A percentile compares a stretch with the other conserved stretches of the same genome.
phyloP scores from a whole-genome alignment of 371 early-diverging fungal genomes.

The Lichtheimia corymbifera region DNA sequence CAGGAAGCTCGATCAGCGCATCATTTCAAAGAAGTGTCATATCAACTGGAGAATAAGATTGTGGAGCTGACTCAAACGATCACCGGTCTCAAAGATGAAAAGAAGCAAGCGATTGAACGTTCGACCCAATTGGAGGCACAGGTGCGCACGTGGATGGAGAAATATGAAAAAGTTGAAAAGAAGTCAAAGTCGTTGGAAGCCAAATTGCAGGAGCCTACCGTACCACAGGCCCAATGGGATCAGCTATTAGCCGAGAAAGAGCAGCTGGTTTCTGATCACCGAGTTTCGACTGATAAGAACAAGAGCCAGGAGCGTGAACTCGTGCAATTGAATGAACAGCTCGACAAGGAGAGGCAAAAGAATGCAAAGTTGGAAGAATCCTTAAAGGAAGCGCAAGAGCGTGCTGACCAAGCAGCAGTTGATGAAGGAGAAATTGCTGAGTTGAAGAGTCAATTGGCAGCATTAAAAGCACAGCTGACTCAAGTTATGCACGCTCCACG shows the following conservation, averaged over 20 bases:
- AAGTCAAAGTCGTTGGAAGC: constrained; percentile 43
- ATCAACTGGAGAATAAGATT: constrained; percentile 92
- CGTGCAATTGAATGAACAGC: constrained; percentile 58
- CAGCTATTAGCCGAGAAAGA: constrained; percentile 49
- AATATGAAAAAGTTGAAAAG: constrained; percentile 55
- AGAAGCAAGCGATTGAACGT: constrained; percentile 52
- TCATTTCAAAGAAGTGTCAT: constrained; percentile 90
- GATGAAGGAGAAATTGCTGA: constrained; percentile 42
- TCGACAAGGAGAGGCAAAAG: constrained; percentile 67
- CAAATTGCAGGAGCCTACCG: constrained; percentile 55
- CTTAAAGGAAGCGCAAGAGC: constrained; percentile 21
- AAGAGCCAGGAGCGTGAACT: constrained; percentile 64
- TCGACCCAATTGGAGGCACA: constrained; percentile 62
- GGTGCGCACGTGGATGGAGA: constrained; percentile 65
- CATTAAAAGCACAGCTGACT: constrained; percentile 49
- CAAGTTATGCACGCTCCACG: constrained; percentile 37
- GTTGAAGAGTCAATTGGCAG: constrained; percentile 43
- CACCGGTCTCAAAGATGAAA: constrained; percentile 67
- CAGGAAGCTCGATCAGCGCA: constrained; percentile 85
- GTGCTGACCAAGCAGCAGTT: constrained; percentile 20
- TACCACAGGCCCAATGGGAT: constrained; percentile 58
- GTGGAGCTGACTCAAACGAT: constrained; percentile 87
- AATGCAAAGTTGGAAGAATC: constrained; percentile 53
- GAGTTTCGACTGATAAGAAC: constrained; percentile 50
- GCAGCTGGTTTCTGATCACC: constrained; percentile 33